Conservation (phyloP, 2,329 filamentous ascomycete genomes). For the Sclerotinia sclerotiorum region DNA sequence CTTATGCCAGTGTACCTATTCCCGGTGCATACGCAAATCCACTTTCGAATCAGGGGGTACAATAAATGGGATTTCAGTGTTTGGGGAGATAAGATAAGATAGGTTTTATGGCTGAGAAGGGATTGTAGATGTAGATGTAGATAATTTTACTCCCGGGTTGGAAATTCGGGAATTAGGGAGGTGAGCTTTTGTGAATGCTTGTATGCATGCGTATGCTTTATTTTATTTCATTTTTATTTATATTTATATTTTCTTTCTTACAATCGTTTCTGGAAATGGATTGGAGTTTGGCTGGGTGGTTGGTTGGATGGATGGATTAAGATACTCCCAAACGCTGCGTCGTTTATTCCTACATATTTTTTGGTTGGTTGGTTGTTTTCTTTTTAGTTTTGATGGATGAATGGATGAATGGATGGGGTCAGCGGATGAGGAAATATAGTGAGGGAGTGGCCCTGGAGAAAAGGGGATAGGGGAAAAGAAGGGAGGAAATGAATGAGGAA, state of each 20-base stretch:
- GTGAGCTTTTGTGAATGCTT: not conserved
- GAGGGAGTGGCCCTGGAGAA: too few relatives aligned
- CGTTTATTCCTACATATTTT: too few relatives aligned
- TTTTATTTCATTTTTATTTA: not conserved
- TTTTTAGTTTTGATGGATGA: too few relatives aligned
- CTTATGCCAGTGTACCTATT: conserved; percentile 84
- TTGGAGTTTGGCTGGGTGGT: not conserved
- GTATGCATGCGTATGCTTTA: too few relatives aligned
- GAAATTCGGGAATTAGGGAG: not conserved
- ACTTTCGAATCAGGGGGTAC: conserved; percentile 45
- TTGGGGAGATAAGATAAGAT: conserved; percentile 26
- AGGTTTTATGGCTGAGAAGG: not conserved
- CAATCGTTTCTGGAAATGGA: not conserved
- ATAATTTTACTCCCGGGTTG: not conserved
- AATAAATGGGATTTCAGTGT: conserved; percentile 30
- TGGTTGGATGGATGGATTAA: not conserved
- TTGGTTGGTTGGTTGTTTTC: too few relatives aligned
- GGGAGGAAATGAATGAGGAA: too few relatives aligned
- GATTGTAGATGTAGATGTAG: not conserved
- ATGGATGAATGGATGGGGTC: too few relatives aligned
- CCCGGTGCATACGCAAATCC: conserved; percentile 74
- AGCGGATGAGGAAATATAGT: too few relatives aligned
- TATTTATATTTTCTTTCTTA: not conserved
- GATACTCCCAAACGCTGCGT: too few relatives aligned
- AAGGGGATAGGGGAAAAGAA: too few relatives aligned